Conservation (phyloP, 2,329 filamentous ascomycete species). For the Ceratocystis destructans region DNA sequence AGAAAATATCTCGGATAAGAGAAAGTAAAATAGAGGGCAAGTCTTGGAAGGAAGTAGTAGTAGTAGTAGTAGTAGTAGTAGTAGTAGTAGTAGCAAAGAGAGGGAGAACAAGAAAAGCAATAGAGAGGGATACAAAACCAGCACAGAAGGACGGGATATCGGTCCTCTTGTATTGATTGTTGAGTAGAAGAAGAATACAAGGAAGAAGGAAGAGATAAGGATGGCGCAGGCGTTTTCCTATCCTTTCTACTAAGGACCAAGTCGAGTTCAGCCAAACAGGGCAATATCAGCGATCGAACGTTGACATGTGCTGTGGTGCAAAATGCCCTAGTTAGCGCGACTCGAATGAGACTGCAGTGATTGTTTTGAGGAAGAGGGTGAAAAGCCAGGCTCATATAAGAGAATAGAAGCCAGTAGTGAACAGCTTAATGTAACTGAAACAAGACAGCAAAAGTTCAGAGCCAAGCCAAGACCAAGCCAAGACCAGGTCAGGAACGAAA, state of each 20-base stretch:
- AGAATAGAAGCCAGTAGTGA: neutral
- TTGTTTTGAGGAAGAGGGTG: neutral
- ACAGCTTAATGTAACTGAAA: conserved; percentile 3
- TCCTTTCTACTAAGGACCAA: neutral
- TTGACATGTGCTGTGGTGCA: neutral
- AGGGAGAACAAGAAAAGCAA: neutral
- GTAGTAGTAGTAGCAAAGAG: too few relatives aligned
- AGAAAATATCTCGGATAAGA: neutral
- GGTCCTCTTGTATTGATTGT: neutral
- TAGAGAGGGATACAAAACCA: neutral
- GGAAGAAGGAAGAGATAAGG: neutral
- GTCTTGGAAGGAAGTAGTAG: neutral
- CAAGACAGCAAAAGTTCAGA: neutral
- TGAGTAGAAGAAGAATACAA: neutral
- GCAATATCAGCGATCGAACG: neutral
- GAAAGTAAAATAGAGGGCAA: neutral
- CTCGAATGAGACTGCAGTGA: neutral
- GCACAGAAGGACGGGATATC: neutral
- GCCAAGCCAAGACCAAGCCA: neutral
- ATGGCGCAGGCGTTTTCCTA: neutral
- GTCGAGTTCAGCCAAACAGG: neutral
- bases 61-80: too few relatives aligned
- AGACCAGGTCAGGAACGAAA: conserved; percentile 9
- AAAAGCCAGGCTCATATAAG: neutral
- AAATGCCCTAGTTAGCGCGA: neutral